A percentile compares a stretch with the other conserved stretches of the same genome.
phyloP scores from a whole-genome alignment of 768 basidiomycete species.

The Tricholoma sp. region DNA sequence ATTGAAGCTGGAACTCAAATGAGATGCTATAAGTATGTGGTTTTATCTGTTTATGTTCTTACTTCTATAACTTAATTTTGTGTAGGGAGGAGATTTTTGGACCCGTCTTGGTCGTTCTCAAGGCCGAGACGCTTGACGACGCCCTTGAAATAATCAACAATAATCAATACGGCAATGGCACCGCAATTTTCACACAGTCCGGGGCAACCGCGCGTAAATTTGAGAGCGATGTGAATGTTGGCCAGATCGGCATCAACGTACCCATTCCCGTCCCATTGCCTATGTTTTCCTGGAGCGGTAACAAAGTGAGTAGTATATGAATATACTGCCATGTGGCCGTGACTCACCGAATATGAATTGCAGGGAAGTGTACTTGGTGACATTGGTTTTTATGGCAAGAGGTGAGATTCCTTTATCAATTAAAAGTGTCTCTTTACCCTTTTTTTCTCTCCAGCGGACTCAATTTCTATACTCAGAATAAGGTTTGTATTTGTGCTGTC shows the following conservation, averaged over 20 bases:
- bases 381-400: conserved; percentile 87
- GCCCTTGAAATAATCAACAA: conserved; percentile 86
- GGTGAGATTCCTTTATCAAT: conserved; percentile 33
- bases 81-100: conserved; percentile 92
- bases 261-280: conserved; percentile 88
- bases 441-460: conserved; percentile 53
- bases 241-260: conserved; percentile 91
- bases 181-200: conserved; percentile 94
- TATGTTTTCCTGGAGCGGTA: conserved; percentile 97
- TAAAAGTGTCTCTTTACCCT: not conserved
- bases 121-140: conserved; percentile 82
- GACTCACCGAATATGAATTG: not conserved
- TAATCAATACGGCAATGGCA: conserved; percentile 91
- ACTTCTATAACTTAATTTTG: conserved; percentile 1
- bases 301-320: conserved; percentile 47
- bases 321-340: not conserved
- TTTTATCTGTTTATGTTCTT: not conserved
- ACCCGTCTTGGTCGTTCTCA: conserved; percentile 76
- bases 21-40: conserved; percentile 77
- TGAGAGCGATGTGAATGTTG: conserved; percentile 81
- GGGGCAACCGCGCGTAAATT: conserved; percentile 95
- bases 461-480: conserved; percentile 95
- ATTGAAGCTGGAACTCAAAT: conserved; percentile 79
- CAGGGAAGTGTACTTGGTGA: conserved; percentile 78
- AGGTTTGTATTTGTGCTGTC: conserved; percentile 38